A percentile compares a stretch with the other conserved stretches of the same genome.
phyloP scores from a whole-genome alignment of 176 grass and related monocot species.

The Pontederia crassipes region DNA sequence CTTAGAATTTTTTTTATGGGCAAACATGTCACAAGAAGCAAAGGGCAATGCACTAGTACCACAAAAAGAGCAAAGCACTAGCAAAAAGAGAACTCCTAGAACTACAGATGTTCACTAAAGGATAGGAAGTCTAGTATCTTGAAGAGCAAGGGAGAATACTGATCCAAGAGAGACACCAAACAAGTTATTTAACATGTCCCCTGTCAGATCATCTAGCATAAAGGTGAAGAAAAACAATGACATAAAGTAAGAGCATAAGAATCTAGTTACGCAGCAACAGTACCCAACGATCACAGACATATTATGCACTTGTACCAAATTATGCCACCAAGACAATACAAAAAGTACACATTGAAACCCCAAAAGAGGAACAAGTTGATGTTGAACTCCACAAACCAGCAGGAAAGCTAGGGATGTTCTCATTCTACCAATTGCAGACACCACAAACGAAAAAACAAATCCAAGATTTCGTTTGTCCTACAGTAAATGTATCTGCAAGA shows the following conservation, averaged over 20 bases:
- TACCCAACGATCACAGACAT: too few relatives aligned
- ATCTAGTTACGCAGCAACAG: background rate
- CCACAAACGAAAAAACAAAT: too few relatives aligned
- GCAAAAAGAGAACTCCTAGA: background rate
- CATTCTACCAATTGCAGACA: too few relatives aligned
- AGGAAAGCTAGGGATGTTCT: too few relatives aligned
- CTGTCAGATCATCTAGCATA: conserved; percentile 1
- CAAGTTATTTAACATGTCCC: background rate
- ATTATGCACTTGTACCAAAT: conserved; percentile 17
- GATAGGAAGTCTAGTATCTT: background rate
- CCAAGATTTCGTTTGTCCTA: too few relatives aligned
- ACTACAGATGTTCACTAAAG: background rate
- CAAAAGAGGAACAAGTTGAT: too few relatives aligned
- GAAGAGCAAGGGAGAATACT: background rate
- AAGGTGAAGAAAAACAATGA: conserved; percentile 15
- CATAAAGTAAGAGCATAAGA: conserved; percentile 12
- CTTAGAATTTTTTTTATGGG: background rate
- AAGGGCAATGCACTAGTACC: conserved; percentile 12
- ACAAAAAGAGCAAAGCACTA: conserved; percentile 5
- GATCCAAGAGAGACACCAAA: background rate
- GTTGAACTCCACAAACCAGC: too few relatives aligned
- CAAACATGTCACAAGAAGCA: background rate
- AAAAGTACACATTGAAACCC: too few relatives aligned
- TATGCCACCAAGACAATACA: background rate
- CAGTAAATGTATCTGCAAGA: too few relatives aligned